These are phyloP conservation scores for Sclerotinia minor DNA, from an alignment of 2,329 filamentous ascomycete genomes.

Conservation along the genomic window DNA sequence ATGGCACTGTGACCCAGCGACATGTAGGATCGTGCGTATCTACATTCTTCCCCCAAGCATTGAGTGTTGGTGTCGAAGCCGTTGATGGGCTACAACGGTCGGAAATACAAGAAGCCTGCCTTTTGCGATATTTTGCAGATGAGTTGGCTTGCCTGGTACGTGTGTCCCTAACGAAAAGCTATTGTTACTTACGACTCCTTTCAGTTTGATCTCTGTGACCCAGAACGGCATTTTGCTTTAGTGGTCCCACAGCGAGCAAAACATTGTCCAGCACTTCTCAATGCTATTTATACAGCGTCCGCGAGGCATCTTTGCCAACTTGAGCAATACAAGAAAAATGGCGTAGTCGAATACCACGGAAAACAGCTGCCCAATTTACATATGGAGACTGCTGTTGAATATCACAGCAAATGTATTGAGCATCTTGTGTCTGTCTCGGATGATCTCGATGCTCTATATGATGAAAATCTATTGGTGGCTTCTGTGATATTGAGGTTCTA, in stretches of 20 bases:
- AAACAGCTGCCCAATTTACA: constrained; percentile 39
- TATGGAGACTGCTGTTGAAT: constrained; percentile 44
- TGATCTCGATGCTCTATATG: constrained; percentile 43
- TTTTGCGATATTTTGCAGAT: constrained; percentile 37
- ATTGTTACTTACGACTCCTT: constrained; percentile 1
- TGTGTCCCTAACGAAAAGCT: background rate
- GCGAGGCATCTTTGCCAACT: constrained; percentile 44
- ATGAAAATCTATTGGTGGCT: constrained; percentile 45
- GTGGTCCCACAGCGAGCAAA: constrained; percentile 47
- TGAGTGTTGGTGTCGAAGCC: background rate
- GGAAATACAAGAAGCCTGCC: constrained; percentile 33
- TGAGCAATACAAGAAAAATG: constrained; percentile 34
- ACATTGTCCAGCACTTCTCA: constrained; percentile 44
- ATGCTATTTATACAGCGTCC: constrained; percentile 42
- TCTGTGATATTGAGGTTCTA: constrained; percentile 45
- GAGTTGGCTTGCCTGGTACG: constrained; percentile 36
- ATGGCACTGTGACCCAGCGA: background rate
- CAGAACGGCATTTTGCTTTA: constrained; percentile 45
- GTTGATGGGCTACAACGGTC: constrained; percentile 17
- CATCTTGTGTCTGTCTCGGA: constrained; percentile 45
- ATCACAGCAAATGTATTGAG: constrained; percentile 46
- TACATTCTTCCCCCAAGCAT: background rate
- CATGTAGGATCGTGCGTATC: background rate
- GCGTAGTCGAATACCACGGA: constrained; percentile 33
- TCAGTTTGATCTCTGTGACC: constrained; percentile 47